Base-by-base conservation (phyloP, 2,329 filamentous ascomycete species). In the Alternaria panax region DNA sequence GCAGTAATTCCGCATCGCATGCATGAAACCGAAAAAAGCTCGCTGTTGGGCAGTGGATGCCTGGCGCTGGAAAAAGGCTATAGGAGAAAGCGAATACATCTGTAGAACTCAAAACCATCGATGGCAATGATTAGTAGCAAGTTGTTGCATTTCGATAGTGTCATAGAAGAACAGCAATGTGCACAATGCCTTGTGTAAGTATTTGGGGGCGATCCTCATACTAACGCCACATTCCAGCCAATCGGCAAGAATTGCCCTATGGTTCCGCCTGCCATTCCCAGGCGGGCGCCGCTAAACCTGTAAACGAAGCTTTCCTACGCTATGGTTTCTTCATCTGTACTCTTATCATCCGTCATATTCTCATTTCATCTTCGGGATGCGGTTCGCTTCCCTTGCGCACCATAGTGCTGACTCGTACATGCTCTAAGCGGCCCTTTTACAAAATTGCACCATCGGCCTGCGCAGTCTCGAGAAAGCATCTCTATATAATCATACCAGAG, bases 281-380 rank as follows among this genome's bases (percentile, higher is more conserved):
- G 61, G 22, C 51, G 63, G 52, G 59, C 42, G 60, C 52, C 30
- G 38, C 53, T 57, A 54, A 48, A 55, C 52, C 52, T 58, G 58
- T 65, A 64, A 56, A 62, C 64, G 59, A 69, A 65, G 50, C 59
- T 64, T 56, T 52, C 50, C 51, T 60, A 53, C 54, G 53, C 54
- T 51, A 58, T 51, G 46, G 53, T 54, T 59, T 54, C 51, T 61
- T 57, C 51, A 47, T 62, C 60, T 45, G 57, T 52, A 54, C 51
- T 57, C 55, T 57, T 50, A 40, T 45, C 54, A 57, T 58, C 60
- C 53, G 50, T 52, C 36, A 16, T 53, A 32, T 51, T 45, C 41
- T 45, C 24, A 18, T 46, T 48, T 57, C 51, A 46, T 54, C 55
- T 60, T 51, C 51, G 20, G 24, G 14, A 22, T 54, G 45, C 47